Base-by-base conservation (phyloP, 1,139 yeast genomes). In the Kodamaea derodonti region DNA sequence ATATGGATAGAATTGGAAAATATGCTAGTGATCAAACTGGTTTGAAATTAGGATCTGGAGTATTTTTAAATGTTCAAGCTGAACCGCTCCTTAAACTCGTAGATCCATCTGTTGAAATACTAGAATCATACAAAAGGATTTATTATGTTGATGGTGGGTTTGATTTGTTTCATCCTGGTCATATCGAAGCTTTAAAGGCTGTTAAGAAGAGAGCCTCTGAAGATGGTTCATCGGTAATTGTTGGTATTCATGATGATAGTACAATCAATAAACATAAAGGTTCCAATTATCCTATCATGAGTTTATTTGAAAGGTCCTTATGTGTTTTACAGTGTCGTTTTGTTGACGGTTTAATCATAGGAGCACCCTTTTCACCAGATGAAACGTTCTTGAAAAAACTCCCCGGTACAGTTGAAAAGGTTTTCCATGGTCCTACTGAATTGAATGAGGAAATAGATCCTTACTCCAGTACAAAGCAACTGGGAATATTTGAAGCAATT, bases 91-190 rank as follows among this genome's bases (percentile, higher is more conserved):
- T 55, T n/a, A 49, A 54, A 23, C 40, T 74, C 4, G 70, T 75
- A 1, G 48, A 53, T 18, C 73, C 76, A 3, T 55, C 62, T 2
- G 40, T 33, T 14, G 35, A 34, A 3, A 43, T 42, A 35, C 35
- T 34, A 20, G 43, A 10, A 61, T 15, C 46, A 48, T 36, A 62
- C 69, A 30, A 48, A 48, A 35, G 49, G 23, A 59, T 75, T 10
- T 71, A 66, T 37, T 86, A 84, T 50, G 72, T 85, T 8, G 88
- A 83, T 48, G 97, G 97, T 14, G 85, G 85, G 1, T 92, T 88
- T 62, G 98, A 92, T 58, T 68, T 92, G 42, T 88, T 92, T 60
- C 90, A 88, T 54, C 90, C 95, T 20, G 97, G 96, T 13, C 97
- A 92, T 54, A 86, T 90, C 43, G 84, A 80, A 49, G 78, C 80